These are phyloP conservation scores for Hebeloma cylindrosporum DNA, from an alignment of 768 basidiomycete genomes.

Conservation along the genomic window DNA sequence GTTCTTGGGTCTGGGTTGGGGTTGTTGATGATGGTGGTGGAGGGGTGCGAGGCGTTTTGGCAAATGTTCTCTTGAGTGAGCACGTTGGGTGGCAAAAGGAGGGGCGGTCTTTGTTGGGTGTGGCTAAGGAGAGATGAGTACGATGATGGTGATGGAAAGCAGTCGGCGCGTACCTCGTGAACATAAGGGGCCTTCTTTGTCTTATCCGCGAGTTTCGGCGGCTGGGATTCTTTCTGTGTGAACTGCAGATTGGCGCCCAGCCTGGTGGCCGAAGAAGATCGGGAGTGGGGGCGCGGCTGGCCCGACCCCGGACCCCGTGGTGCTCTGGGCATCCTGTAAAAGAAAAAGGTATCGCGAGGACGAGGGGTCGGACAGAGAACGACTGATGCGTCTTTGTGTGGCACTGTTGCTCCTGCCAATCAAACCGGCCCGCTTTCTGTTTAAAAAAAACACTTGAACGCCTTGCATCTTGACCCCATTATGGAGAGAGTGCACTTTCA, in stretches of 20 bases:
- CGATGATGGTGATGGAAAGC: conserved; percentile 10
- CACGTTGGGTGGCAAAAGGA: conserved; percentile 33
- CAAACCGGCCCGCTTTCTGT: conserved; percentile 1
- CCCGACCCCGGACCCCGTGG: conserved; percentile 46
- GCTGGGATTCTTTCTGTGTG: conserved; percentile 59
- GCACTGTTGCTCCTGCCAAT: conserved; percentile 7
- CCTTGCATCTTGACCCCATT: conserved; percentile 9
- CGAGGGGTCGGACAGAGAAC: neutral
- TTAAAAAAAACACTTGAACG: neutral
- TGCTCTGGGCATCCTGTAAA: conserved; percentile 37
- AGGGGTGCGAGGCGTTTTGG: conserved; percentile 19
- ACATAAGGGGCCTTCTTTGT: conserved; percentile 45
- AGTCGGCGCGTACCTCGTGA: conserved; percentile 45
- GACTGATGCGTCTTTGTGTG: conserved; percentile 16
- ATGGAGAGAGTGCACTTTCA: conserved; percentile 97
- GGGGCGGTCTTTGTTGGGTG: conserved; percentile 28
- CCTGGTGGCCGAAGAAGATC: conserved; percentile 62
- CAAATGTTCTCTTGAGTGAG: conserved; percentile 35
- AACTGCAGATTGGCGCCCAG: conserved; percentile 61
- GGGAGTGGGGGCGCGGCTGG: conserved; percentile 60
- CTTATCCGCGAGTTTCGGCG: conserved; percentile 49
- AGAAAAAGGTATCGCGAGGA: neutral
- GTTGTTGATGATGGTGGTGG: conserved; percentile 17
- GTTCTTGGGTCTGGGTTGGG: conserved; percentile 23
- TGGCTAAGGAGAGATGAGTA: conserved; percentile 19